phyloP scores from a whole-genome alignment of 2,329 filamentous ascomycete species.

The Zarea fungicola region DNA sequence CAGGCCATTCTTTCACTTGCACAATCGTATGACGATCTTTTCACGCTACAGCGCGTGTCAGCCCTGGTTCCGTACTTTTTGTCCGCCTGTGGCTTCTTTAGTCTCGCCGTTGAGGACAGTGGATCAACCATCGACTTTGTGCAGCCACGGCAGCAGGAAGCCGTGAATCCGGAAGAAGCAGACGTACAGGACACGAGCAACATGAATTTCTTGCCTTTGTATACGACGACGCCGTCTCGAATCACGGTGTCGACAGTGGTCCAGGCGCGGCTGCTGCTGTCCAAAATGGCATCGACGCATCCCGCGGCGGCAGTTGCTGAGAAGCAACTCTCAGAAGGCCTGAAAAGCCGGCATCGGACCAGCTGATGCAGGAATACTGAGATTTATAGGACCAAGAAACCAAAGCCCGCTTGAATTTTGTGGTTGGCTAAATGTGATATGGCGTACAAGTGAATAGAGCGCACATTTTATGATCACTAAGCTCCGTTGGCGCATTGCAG shows the following conservation, averaged over 20 bases:
- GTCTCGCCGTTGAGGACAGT: conserved; percentile 6
- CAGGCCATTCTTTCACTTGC: conserved; percentile 8
- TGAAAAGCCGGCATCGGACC: background rate
- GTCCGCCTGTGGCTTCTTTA: conserved; percentile 12
- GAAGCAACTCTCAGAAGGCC: background rate
- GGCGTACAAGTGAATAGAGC: too few species aligned
- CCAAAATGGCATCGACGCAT: conserved; percentile 9
- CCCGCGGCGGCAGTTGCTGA: background rate
- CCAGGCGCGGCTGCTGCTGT: conserved; percentile 10
- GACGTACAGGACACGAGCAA: too few species aligned
- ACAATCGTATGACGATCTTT: conserved; percentile 18
- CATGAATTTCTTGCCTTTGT: too few species aligned
- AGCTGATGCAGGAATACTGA: too few species aligned
- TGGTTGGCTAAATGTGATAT: too few species aligned
- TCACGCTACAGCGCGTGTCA: conserved; percentile 16
- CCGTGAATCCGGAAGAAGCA: background rate
- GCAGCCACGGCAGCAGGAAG: background rate
- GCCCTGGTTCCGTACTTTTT: conserved; percentile 16
- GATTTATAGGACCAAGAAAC: too few species aligned
- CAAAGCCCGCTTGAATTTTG: too few species aligned
- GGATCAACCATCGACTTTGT: background rate
- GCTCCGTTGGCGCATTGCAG: too few species aligned
- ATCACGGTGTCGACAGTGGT: conserved; percentile 8
- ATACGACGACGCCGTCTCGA: too few species aligned
- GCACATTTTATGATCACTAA: too few species aligned